Evolutionary conservation across 495 filamentous ascomycete genomes (phyloP).

Genomic region (Trichoderma virens): DNA sequence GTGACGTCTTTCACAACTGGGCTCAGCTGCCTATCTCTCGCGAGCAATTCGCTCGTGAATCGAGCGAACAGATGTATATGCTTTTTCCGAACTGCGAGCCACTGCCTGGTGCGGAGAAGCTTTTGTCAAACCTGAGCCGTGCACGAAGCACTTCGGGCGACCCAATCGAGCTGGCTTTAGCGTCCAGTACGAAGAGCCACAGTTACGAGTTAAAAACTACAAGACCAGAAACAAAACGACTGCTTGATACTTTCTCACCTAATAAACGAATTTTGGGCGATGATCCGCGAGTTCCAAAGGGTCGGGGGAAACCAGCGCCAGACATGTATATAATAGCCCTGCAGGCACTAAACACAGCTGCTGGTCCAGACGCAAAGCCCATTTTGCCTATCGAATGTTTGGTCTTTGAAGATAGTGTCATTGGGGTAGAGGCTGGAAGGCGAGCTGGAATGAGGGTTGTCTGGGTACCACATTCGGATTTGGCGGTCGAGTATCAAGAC

Average conservation of each 20-base stretch:
- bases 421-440: constrained; percentile 74
- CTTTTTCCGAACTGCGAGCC: constrained; percentile 60
- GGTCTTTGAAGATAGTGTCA: constrained; percentile 84
- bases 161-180: constrained; percentile 21
- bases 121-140: constrained; percentile 45
- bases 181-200: constrained; percentile 20
- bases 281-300: constrained; percentile 60
- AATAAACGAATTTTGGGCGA: constrained; percentile 64
- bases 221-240: constrained; percentile 15
- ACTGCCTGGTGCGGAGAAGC: constrained; percentile 60
- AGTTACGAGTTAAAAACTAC: constrained; percentile 23
- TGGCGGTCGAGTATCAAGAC: constrained; percentile 57
- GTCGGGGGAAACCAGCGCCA: constrained; percentile 74
- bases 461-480: constrained; percentile 73
- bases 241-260: constrained; percentile 20
- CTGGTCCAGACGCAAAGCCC: constrained; percentile 27
- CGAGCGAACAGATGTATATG: constrained; percentile 45
- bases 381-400: constrained; percentile 65
- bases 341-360: constrained; percentile 56
- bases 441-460: constrained; percentile 83
- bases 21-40: constrained; percentile 67
- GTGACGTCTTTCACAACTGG: constrained; percentile 49
- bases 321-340: constrained; percentile 82
- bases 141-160: constrained; percentile 15
- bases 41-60: constrained; percentile 50